Evolutionary conservation across 345 rosid genomes (phyloP).

Genomic region (Linum lewisii): DNA sequence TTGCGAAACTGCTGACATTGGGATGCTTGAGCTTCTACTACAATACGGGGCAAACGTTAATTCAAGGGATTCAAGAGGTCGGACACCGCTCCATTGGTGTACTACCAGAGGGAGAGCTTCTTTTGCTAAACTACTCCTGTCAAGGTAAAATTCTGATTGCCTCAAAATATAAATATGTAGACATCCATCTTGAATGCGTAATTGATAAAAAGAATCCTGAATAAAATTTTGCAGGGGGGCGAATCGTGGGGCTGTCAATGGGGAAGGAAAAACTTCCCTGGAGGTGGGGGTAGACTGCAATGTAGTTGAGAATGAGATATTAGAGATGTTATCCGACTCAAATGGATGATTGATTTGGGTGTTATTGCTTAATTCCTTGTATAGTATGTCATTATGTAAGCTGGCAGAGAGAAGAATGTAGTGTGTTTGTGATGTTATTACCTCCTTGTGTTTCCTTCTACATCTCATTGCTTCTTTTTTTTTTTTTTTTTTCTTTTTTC

Average conservation of each 20-base stretch:
- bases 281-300: background rate
- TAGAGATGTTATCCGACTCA: background rate
- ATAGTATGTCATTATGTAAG: background rate
- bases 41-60: constrained; percentile 90
- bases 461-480: no score
- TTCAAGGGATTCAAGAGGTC: constrained; percentile 67
- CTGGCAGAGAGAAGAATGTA: background rate
- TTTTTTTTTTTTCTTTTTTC: no score
- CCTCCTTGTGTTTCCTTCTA: no score
- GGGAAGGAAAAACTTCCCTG: constrained; percentile 3
- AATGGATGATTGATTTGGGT: constrained; percentile 1
- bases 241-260: background rate
- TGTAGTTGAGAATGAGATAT: background rate
- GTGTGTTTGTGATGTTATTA: no score
- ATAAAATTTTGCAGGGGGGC: constrained; percentile 2
- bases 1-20: constrained; percentile 87
- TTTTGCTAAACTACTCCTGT: constrained; percentile 67
- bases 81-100: constrained; percentile 72
- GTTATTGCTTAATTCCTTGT: background rate
- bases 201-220: background rate
- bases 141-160: constrained; percentile 37
- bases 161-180: background rate
- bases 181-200: background rate
- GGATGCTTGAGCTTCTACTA: constrained; percentile 92
- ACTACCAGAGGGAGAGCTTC: constrained; percentile 48